Evolutionary conservation across 192 early-diverging fungal genomes (phyloP), one percentile per base, ranked within the genome.

Genomic region (Gamsiella multidivaricata): DNA sequence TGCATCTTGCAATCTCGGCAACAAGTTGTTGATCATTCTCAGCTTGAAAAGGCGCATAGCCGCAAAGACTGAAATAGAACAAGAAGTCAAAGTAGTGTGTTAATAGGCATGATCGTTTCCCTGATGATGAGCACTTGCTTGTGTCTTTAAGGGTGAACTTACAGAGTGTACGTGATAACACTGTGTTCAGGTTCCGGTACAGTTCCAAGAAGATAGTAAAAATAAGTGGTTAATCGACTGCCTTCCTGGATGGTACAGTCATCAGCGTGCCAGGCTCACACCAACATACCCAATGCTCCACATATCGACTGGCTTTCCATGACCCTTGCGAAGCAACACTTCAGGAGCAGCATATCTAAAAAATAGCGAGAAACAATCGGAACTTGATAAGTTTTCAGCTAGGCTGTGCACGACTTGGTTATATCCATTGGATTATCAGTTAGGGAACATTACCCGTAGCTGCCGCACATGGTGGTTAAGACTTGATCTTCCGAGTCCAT

Each of bases 261-360:
- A 8, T 36, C 8, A 55, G 2, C 12, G 20, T 28, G 20, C 15
- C 5, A 31, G 12, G 15, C 11, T 54, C 3, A 28, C 36, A 2
- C 9, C 39, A 29, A 23, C 57, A 43, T 74, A 86, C 85, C 85
- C 96, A 59, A 97, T 90, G 8, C 92, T 93, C 95, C 95, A 99
- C 70, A 99, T 85, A 79, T 99, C 96, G 2, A 98, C 95, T 20
- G 93, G 80, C 79, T 95, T 94, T 33, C 94, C 92, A 80, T 98
- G 93, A 7, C 92, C 91, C 54, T 87, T 84, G 58, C 92, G 88
- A 56, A 88, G 79, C n/a, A 96, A 79, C 23, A 99, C 89, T 82
- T 99, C 96, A 20, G 91, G 92, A 14, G 92, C 92, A 52, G 74
- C 74, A 64, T 78, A 78, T 28, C 72, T 89, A 82, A 29, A n/a